Percentiles rank a stretch among this genome's conserved stretches.
Conservation (phyloP, 371 early-diverging fungal species). For the Fennellomyces sp. region DNA sequence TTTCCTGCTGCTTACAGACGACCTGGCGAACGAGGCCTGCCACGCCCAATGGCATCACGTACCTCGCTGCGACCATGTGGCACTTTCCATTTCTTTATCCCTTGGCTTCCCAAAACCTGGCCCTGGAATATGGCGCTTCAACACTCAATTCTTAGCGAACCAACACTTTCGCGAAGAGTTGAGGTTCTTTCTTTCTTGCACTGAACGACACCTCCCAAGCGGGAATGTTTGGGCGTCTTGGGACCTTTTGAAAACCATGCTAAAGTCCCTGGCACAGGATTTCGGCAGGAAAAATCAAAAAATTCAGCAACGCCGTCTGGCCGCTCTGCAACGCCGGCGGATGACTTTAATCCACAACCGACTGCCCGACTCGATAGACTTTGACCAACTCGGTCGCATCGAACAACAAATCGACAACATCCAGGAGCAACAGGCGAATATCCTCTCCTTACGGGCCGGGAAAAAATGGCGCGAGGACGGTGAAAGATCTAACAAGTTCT, state of each 20-base stretch:
- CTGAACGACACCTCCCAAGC: not conserved
- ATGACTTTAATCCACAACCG: too few species aligned
- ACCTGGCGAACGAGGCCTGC: too few species aligned
- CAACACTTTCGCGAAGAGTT: not conserved
- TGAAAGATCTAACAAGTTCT: conserved; percentile 27
- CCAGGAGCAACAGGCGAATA: not conserved
- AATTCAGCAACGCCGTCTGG: too few species aligned
- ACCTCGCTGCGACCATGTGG: too few species aligned
- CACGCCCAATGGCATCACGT: too few species aligned
- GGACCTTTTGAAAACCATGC: not conserved
- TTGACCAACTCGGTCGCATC: too few species aligned
- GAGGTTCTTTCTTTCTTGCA: not conserved
- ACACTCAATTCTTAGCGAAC: not conserved
- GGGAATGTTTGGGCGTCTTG: not conserved
- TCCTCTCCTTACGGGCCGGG: not conserved
- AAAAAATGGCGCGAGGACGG: conserved; percentile 22
- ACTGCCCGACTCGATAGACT: too few species aligned
- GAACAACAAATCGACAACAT: not conserved
- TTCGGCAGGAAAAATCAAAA: not conserved
- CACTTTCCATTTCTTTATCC: too few species aligned
- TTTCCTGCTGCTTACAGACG: too few species aligned
- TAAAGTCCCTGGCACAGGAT: not conserved
- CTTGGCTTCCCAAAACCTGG: too few species aligned
- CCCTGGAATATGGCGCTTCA: not conserved
- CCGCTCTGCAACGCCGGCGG: too few species aligned